Conservation (phyloP, 805 yeast species). For the Komagataella ulmi region DNA sequence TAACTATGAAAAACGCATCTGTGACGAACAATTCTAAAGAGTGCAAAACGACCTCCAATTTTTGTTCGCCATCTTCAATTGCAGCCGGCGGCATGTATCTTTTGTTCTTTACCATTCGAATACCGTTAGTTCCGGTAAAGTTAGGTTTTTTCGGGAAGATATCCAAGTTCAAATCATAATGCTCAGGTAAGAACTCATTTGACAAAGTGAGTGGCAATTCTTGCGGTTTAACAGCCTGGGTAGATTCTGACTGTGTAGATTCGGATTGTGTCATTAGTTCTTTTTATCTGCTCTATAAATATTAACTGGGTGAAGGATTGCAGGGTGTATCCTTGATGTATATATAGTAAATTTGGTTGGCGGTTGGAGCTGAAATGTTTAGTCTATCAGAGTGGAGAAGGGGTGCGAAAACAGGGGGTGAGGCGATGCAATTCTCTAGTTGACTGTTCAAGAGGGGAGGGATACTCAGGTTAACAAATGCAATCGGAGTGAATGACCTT, state of each 20-base stretch:
- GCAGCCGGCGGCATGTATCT: conserved; percentile 4
- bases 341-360: not conserved
- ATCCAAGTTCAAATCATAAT: conserved; percentile 21
- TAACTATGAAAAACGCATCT: conserved; percentile 13
- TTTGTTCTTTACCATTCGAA: conserved; percentile 17
- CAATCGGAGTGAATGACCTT: not conserved
- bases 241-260: not conserved
- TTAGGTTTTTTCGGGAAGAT: conserved; percentile 30
- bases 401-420: not conserved
- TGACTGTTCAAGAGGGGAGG: not conserved
- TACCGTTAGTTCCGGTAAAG: conserved; percentile 24
- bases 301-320: not conserved
- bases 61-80: conserved; percentile 2
- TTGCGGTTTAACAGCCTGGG: not conserved
- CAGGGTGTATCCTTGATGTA: not conserved
- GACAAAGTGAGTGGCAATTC: conserved; percentile 10
- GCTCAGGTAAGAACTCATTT: conserved; percentile 22
- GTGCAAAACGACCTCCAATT: conserved; percentile 21
- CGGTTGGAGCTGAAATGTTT: not conserved
- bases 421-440: not conserved
- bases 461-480: not conserved
- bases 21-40: conserved; percentile 27
- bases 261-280: not conserved
- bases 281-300: not conserved
- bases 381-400: not conserved